Conservation (phyloP, 257 asterid species). For the Gentiana macrophylla region DNA sequence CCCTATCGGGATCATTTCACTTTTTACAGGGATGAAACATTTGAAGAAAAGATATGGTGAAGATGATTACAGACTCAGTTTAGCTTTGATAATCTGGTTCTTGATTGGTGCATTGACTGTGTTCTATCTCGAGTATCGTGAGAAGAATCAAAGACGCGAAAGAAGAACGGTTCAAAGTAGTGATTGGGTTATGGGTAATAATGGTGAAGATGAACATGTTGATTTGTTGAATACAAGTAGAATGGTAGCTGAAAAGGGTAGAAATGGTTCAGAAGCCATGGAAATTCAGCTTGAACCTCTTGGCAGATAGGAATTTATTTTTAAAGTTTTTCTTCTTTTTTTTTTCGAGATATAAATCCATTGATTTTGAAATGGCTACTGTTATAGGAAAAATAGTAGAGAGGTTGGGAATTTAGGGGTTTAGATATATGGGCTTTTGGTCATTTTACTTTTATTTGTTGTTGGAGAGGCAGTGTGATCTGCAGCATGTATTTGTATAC, state of each 20-base stretch:
- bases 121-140: slow-evolving; percentile 63
- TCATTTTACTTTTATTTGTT: not conserved
- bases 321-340: slow-evolving; percentile 7
- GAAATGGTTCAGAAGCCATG: slow-evolving; percentile 49
- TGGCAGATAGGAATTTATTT: slow-evolving; percentile 35
- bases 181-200: slow-evolving; percentile 76
- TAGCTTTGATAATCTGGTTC: slow-evolving; percentile 87
- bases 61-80: slow-evolving; percentile 60
- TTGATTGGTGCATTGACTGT: slow-evolving; percentile 46
- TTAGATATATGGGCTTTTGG: not conserved
- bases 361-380: slow-evolving; percentile 3
- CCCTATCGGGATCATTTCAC: slow-evolving; percentile 66
- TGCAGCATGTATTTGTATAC: slow-evolving; percentile 7
- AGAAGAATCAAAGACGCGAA: slow-evolving; percentile 38
- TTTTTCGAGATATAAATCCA: not conserved
- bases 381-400: slow-evolving; percentile 4
- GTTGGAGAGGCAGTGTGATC: slow-evolving; percentile 4
- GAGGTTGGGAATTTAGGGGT: not conserved
- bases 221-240: slow-evolving; percentile 56
- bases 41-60: slow-evolving; percentile 77
- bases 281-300: slow-evolving; percentile 90
- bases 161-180: slow-evolving; percentile 47
- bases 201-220: slow-evolving; percentile 52
- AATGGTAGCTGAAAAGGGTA: slow-evolving; percentile 34
- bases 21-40: slow-evolving; percentile 82